Percentiles rank a stretch among this genome's conserved stretches.
Evolutionary conservation across 768 basidiomycete genomes (phyloP).

Genomic region (Suillus subalutaceus): DNA sequence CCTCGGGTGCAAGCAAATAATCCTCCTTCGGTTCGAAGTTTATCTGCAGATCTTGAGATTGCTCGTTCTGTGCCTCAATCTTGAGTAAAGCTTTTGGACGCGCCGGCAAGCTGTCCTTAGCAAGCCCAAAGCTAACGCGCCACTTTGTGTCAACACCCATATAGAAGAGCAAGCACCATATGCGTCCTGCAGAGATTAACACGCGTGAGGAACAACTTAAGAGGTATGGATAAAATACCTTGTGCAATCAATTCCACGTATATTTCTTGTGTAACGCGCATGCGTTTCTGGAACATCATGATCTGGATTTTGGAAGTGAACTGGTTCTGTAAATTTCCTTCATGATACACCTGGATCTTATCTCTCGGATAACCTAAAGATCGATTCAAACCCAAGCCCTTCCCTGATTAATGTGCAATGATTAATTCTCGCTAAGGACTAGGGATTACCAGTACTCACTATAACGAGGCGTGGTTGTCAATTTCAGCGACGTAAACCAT

Average conservation of each 20-base stretch:
- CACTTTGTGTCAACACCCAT: not conserved
- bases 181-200: not conserved
- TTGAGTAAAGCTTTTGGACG: not conserved
- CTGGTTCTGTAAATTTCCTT: not conserved
- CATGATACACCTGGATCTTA: not conserved
- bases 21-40: not conserved
- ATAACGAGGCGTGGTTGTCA: not conserved
- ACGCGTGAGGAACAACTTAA: not conserved
- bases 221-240: not conserved
- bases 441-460: not conserved
- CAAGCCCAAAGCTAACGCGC: not conserved
- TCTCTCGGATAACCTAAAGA: not conserved
- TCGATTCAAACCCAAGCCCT: not conserved
- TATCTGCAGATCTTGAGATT: not conserved
- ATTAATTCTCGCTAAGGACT: not conserved
- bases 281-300: conserved; percentile 1
- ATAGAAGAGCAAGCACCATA: not conserved
- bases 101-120: not conserved
- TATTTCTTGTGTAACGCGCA: not conserved
- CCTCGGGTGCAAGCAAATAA: not conserved
- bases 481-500: not conserved
- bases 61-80: not conserved
- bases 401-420: not conserved
- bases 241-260: not conserved
- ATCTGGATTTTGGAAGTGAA: not conserved